Percentiles rank a stretch among this genome's conserved stretches.
phyloP scores from a whole-genome alignment of 2,329 filamentous ascomycete species.

The Metarhizium sp. region DNA sequence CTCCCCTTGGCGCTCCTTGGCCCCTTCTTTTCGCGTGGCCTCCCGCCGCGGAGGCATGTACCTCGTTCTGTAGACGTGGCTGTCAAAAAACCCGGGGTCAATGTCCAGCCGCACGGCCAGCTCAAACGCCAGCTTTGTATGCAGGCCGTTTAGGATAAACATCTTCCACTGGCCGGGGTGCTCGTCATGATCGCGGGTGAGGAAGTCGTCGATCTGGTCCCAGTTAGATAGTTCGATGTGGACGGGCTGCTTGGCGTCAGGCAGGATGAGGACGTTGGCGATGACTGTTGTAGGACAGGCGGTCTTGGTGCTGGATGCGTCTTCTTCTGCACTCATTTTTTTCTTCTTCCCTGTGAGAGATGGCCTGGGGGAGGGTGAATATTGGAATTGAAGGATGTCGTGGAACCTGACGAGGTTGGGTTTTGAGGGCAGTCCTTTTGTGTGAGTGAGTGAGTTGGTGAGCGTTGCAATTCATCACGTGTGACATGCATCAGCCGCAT shows the following conservation, averaged over 20 bases:
- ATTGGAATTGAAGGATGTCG: background rate
- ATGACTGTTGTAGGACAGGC: background rate
- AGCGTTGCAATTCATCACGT: background rate
- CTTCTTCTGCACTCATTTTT: background rate
- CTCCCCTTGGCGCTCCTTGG: background rate
- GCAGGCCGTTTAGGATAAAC: background rate
- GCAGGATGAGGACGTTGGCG: background rate
- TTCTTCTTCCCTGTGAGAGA: background rate
- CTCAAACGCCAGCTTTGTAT: background rate
- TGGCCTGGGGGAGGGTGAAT: background rate
- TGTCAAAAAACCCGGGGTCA: background rate
- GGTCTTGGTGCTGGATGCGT: background rate
- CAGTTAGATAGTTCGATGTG: background rate
- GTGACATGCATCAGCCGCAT: background rate
- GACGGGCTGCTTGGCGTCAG: background rate
- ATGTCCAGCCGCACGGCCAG: background rate
- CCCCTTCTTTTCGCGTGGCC: background rate
- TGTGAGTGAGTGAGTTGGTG: background rate
- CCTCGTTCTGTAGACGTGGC: background rate
- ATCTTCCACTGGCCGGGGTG: background rate
- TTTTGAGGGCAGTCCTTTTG: background rate
- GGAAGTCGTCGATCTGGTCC: background rate
- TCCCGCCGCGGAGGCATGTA: background rate
- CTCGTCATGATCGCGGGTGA: background rate
- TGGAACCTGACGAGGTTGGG: background rate